Base-by-base conservation (phyloP, 768 basidiomycete species). In the Dendrothele bispora region DNA sequence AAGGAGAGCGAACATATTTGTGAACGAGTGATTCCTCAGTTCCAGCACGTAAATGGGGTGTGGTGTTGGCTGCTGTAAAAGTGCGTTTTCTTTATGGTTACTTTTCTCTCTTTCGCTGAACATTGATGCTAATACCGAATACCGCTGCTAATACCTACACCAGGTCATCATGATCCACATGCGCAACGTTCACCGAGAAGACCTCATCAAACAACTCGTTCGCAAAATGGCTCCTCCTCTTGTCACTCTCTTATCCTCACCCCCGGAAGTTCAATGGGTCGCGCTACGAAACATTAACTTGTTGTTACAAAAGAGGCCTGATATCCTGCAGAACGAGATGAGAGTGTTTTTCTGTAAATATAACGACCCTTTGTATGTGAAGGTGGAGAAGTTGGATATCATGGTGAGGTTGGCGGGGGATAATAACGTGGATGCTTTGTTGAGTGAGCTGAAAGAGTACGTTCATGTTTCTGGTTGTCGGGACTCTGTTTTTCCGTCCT, bases 341-440 rank as follows among this genome's bases (percentile, higher is more conserved):
- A 81, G 95, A 37, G 97, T 99, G 17, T 99, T 99, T 66, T 99
- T 98, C 76, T 98, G 95, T 83, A 99, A 99, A 67, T 98, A 99
- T 71, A 98, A 98, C 61, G 95, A 99, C 61, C 95, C 95, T 5
- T 71, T 95, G n/a, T 99, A 98, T 60, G 95, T 98, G 64, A 99
- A 99, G 67, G 82, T 98, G 43, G 97, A 98, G 67, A 98, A 99
- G 68, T 71, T 99, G 55, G 97, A 98, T 57, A 97, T 98, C 62
- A 99, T 99, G 97, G 90, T 98, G 42, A 78, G 92, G 46, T 71
- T 99, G 47, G 94, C 92, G 11, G 79, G 77, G 18, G 95, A 98
- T 52, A 84, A 80, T 66, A 99, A 98, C 57, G 91, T 95, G 1
- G 94, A 98, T 68, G 92, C 94, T 7, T 73, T 98, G 43, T 67